Evolutionary conservation across 805 yeast species (phyloP).

Genomic region (Saturnispora kantuleensis): DNA sequence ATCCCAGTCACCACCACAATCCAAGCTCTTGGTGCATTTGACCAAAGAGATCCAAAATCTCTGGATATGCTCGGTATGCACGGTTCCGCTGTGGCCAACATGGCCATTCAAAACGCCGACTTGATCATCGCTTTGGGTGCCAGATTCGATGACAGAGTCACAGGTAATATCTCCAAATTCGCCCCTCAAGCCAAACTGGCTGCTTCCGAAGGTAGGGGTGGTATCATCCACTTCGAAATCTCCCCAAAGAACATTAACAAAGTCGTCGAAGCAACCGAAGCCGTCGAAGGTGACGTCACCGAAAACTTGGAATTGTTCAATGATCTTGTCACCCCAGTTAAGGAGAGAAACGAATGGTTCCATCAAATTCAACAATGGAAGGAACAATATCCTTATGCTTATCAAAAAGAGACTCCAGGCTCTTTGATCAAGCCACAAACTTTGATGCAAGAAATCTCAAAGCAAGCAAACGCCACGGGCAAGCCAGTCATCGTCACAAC

Average conservation of each 20-base stretch:
- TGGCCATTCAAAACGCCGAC: conserved; percentile 91
- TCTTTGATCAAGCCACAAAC: conserved; percentile 89
- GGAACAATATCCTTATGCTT: conserved; percentile 73
- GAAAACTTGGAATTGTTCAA: conserved; percentile 62
- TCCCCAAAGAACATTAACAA: conserved; percentile 95
- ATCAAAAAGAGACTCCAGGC: conserved; percentile 71
- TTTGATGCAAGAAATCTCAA: conserved; percentile 66
- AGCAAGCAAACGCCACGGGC: conserved; percentile 50
- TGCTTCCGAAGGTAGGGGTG: conserved; percentile 82
- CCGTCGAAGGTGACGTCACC: conserved; percentile 93
- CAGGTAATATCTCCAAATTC: conserved; percentile 73
- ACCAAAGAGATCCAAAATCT: conserved; percentile 83
- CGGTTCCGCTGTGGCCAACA: conserved; percentile 90
- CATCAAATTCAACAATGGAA: conserved; percentile 71
- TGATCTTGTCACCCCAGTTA: conserved; percentile 57
- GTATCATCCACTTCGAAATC: conserved; percentile 93
- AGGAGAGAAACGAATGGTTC: conserved; percentile 74
- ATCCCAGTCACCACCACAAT: conserved; percentile 96
- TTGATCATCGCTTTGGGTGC: conserved; percentile 92
- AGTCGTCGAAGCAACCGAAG: conserved; percentile 93
- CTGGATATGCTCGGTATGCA: conserved; percentile 98
- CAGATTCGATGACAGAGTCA: conserved; percentile 97
- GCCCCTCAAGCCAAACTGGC: conserved; percentile 93
- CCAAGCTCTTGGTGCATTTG: conserved; percentile 91
- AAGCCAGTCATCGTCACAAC: conserved; percentile 86